Percentiles rank a stretch among this genome's conserved stretches.
Conservation (phyloP, 2,329 filamentous ascomycete species). For the Fusarium succisae region DNA sequence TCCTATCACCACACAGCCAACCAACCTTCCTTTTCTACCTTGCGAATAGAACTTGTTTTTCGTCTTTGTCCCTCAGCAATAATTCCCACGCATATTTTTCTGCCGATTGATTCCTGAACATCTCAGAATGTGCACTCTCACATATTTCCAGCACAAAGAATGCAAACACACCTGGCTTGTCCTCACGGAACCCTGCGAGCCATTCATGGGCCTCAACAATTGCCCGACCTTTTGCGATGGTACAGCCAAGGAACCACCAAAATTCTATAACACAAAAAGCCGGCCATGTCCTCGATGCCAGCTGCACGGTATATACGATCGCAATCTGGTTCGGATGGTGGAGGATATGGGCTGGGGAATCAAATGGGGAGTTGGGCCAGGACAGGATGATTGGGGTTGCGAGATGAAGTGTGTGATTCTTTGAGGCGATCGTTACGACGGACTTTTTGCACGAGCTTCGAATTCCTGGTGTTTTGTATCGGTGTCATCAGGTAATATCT, state of each 20-base stretch:
- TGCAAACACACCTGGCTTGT: constrained; percentile 65
- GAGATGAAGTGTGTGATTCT: constrained; percentile 50
- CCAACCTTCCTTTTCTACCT: not conserved
- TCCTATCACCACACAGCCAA: not conserved
- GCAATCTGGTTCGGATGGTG: constrained; percentile 59
- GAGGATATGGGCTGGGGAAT: constrained; percentile 54
- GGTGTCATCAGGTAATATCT: not conserved
- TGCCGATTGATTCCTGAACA: no score
- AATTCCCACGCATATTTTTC: not conserved
- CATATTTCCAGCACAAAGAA: constrained; percentile 57
- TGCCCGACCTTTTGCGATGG: constrained; percentile 57
- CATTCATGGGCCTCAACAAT: constrained; percentile 60
- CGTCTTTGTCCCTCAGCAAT: not conserved
- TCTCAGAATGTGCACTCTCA: constrained; percentile 57
- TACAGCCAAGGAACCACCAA: constrained; percentile 49
- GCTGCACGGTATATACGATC: constrained; percentile 55
- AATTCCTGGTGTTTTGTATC: not conserved
- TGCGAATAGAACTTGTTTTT: not conserved
- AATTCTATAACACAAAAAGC: constrained; percentile 48
- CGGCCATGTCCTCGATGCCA: constrained; percentile 56
- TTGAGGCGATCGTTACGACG: constrained; percentile 30
- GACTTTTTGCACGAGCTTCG: not conserved
- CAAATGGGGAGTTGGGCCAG: constrained; percentile 59
- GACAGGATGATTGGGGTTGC: constrained; percentile 49
- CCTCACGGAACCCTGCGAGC: constrained; percentile 57